Evolutionary conservation across 306 rosid species (phyloP).

Genomic region (Sphenostylis stenocarpa): DNA sequence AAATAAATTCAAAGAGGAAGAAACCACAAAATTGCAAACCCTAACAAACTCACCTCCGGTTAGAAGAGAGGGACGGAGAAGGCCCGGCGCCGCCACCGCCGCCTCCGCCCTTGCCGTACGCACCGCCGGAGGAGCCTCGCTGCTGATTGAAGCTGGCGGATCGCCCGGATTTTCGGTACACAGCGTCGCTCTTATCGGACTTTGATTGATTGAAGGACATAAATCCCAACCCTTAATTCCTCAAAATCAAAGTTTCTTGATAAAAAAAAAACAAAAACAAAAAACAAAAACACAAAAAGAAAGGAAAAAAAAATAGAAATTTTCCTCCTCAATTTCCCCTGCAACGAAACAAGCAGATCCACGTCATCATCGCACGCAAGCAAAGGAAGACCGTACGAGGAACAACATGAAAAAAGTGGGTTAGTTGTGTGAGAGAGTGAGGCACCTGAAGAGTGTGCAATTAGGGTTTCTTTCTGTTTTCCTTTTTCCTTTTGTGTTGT

Average conservation of each 20-base stretch:
- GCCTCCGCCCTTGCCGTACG: constrained; percentile 68
- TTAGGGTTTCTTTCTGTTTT: constrained; percentile 53
- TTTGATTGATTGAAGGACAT: constrained; percentile 99
- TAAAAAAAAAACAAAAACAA: background rate
- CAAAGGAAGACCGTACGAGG: background rate
- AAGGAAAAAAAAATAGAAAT: background rate
- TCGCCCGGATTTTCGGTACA: constrained; percentile 73
- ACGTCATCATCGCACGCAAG: constrained; percentile 16
- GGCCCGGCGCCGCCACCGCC: constrained; percentile 68
- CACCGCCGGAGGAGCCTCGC: constrained; percentile 62
- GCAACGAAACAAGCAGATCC: constrained; percentile 58
- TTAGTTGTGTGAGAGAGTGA: constrained; percentile 10
- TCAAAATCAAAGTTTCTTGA: constrained; percentile 29
- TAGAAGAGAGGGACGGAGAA: constrained; percentile 52
- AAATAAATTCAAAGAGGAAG: background rate
- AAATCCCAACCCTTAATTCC: constrained; percentile 75
- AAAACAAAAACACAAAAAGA: background rate
- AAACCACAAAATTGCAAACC: constrained; percentile 13
- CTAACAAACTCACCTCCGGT: constrained; percentile 60
- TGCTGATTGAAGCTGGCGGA: constrained; percentile 74
- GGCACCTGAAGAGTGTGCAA: constrained; percentile 50
- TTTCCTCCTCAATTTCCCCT: constrained; percentile 44
- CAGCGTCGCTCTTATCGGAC: constrained; percentile 80
- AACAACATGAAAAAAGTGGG: background rate
- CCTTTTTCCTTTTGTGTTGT: background rate